Base-by-base conservation (phyloP, 306 rosid genomes). In the Fragaria ananassa region DNA sequence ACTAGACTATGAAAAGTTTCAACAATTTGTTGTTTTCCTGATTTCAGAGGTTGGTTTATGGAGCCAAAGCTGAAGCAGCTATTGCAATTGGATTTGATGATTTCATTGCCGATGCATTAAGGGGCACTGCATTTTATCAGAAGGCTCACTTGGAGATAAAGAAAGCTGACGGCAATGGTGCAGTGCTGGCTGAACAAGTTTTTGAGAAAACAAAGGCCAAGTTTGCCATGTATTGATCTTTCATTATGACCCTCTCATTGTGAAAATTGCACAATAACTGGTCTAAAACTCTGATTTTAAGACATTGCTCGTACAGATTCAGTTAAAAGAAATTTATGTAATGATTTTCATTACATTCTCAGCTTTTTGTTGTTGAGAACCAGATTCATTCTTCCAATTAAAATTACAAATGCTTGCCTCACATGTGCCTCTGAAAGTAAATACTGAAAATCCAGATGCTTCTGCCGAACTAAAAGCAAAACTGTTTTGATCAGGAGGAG, bases 1-100 rank as follows among this genome's bases (percentile, higher is more conserved):
- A 70, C 37, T 25, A 8, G 45, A 42, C 41, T 23, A 49, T 42
- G 21, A 58, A 51, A 65, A 58, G 21, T 44, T 76, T 25, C 49
- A 37, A 47, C 31, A 12, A 68, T 29, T 6, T 70, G 19, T 39
- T 34, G 29, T 17, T 23, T 7, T 29, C 11, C 78, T 53, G n/a
- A 78, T 47, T 60, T 49, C 94, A 93, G 98, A 90, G 98, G 80
- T 72, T 94, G 89, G 97, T 90, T 41, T 94, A 92, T 44, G 97
- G 97, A 65, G 98, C 96, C 11, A 63, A 92, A 83, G 97, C 96
- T 35, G 96, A 91, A 75, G 95, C 95, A 23, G 98, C 97, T 17
- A 85, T 90, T 31, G 91, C 96, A 17, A 86, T 91, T 42, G 98
- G 97, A 39, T 91, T 91, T 27, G 96, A 88, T 70, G 89, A 83